Percentiles rank a stretch among this genome's conserved stretches.
Conservation (phyloP, 176 grass and related monocot species). For the Tillandsia leiboldiana region DNA sequence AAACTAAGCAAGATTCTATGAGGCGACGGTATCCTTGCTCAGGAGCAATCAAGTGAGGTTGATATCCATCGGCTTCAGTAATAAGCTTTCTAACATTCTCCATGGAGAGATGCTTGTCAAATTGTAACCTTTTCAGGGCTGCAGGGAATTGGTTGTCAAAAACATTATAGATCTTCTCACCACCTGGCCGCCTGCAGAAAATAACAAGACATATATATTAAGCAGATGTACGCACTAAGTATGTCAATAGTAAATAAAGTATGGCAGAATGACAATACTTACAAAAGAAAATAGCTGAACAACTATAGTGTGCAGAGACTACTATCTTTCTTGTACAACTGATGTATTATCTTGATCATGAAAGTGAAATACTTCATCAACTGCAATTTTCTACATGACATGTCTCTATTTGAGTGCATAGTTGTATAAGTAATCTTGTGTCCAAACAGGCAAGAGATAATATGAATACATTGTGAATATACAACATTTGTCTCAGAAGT, state of each 20-base stretch:
- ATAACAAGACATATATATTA: neutral
- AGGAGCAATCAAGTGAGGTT: conserved; percentile 98
- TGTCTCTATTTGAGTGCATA: too few relatives aligned
- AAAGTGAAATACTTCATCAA: too few relatives aligned
- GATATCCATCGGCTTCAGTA: conserved; percentile 94
- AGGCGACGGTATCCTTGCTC: conserved; percentile 97
- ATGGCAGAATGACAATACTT: neutral
- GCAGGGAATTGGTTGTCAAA: conserved; percentile 94
- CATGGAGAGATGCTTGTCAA: conserved; percentile 98
- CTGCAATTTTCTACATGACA: too few relatives aligned
- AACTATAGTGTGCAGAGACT: too few relatives aligned
- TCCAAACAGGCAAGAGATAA: too few relatives aligned
- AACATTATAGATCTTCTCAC: conserved; percentile 94
- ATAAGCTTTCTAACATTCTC: conserved; percentile 96
- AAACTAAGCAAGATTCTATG: conserved; percentile 85
- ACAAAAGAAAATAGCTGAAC: neutral
- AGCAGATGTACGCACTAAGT: neutral
- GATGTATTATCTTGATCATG: too few relatives aligned
- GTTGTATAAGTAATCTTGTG: too few relatives aligned
- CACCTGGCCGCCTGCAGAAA: conserved; percentile 66
- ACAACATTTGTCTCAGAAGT: too few relatives aligned
- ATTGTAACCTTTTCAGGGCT: conserved; percentile 89
- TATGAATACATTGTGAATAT: too few relatives aligned
- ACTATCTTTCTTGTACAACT: too few relatives aligned
- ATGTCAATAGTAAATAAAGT: neutral